Evolutionary conservation across 495 filamentous ascomycete species (phyloP).

Genomic region (Elaphomyces granulatus): DNA sequence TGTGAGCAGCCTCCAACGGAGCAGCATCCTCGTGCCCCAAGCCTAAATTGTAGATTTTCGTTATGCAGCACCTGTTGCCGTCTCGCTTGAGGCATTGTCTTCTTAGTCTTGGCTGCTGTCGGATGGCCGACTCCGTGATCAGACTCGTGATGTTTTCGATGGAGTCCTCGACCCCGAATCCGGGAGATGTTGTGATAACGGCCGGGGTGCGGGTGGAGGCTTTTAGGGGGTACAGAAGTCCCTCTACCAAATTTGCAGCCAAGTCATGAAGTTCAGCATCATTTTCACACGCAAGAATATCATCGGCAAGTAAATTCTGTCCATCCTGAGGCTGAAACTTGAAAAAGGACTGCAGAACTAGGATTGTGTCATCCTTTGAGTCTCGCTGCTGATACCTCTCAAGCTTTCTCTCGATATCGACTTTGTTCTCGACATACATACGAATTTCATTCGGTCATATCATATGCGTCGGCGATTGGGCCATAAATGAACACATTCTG

Average conservation of each 20-base stretch:
- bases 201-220: slow-evolving; percentile 1
- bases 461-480: too few species aligned
- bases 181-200: slow-evolving; percentile 3
- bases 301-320: slow-evolving; percentile 5
- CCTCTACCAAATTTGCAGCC: slow-evolving; percentile 4
- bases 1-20: slow-evolving; percentile 5
- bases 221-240: slow-evolving; percentile 5
- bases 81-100: neutral
- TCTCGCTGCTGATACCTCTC: slow-evolving; percentile 1
- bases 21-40: neutral
- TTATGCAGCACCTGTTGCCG: neutral
- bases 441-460: too few species aligned
- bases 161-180: slow-evolving; percentile 7
- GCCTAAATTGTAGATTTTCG: neutral
- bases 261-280: slow-evolving; percentile 8
- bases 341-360: slow-evolving; percentile 4
- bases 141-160: too few species aligned
- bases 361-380: slow-evolving; percentile 5
- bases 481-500: too few species aligned
- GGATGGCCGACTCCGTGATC: slow-evolving; percentile 1
- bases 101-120: neutral
- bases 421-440: too few species aligned
- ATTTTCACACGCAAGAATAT: slow-evolving; percentile 4
- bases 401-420: slow-evolving; percentile 2
- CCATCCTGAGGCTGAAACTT: slow-evolving; percentile 4